Evolutionary conservation across 202 grass and related monocot species (phyloP), one percentile per base, ranked within the genome.

Genomic region (Digitaria exilis): DNA sequence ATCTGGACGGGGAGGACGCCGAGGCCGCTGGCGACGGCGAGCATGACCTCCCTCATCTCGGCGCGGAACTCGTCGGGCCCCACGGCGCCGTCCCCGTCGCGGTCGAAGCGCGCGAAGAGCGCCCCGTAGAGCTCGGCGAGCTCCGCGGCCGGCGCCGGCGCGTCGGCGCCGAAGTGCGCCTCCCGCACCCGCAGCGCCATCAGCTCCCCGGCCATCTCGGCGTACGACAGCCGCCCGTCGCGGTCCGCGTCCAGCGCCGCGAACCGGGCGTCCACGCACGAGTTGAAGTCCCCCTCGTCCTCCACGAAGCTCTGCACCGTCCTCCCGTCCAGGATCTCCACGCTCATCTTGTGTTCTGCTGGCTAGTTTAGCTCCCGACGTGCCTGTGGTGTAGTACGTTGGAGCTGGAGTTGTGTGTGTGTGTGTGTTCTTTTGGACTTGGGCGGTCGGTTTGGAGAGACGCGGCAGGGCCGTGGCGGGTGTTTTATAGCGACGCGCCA

Each of bases 31-130:
- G 92, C 92, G 9, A 97, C 89, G 24, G 89, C 94, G 5, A 97
- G 79, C 94, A 94, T 90, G 70, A 90, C 74, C 86, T 94, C 91
- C 80, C 82, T 88, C 94, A 92, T 94, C 87, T 90, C 94, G 5
- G 87, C 89, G 50, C 82, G 81, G 70, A 94, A 97, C 74, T 97
- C 91, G 43, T 90, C 81, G 2, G 73, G 45, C 63, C 80, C 91
- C 58, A 94, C 86, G 5, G 83, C 80, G 35, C 89, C 92, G 5
- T 91, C 78, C 61, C 92, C 92, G 21, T 97, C 90, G 48, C 57
- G 88, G 67, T 94, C 88, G 18, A 94, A 97, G 41, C 58, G 84
- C 8, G 86, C 63, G 46, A 91, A 94, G 24, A 97, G 72, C 21
- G 69, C 73, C 2, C 10, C 80, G 15, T 89, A 59, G 3, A 65